Percentiles rank a stretch among this genome's conserved stretches.
phyloP scores from a whole-genome alignment of 768 basidiomycete genomes.

The Tulasnella sp. region DNA sequence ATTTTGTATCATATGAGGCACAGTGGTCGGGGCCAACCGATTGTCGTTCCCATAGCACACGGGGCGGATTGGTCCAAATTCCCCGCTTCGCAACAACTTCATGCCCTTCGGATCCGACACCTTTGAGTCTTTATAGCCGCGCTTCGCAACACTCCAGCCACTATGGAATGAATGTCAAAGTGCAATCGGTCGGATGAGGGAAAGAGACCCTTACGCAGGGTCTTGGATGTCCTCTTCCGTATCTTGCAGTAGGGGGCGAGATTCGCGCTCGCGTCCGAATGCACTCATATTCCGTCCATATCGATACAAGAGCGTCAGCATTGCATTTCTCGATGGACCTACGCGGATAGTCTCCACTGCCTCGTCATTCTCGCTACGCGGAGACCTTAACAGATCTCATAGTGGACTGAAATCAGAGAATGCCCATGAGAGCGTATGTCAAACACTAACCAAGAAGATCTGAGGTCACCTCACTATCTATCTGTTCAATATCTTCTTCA shows the following conservation, averaged over 20 bases:
- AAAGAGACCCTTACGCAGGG: background rate
- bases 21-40: background rate
- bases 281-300: background rate
- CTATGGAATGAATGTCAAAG: constrained; percentile 3
- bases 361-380: background rate
- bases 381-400: no score
- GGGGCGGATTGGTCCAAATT: constrained; percentile 61
- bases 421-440: no score
- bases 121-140: constrained; percentile 21
- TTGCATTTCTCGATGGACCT: background rate
- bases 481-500: constrained; percentile 4
- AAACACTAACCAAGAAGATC: background rate
- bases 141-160: constrained; percentile 15
- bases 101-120: constrained; percentile 56
- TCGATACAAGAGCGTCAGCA: background rate
- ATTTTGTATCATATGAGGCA: constrained; percentile 41
- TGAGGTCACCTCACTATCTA: background rate
- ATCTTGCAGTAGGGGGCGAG: no score
- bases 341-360: background rate
- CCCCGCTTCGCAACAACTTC: constrained; percentile 59
- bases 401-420: background rate
- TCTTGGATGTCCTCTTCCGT: background rate
- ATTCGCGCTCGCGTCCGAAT: background rate
- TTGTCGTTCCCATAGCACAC: constrained; percentile 28
- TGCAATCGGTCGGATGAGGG: no score